Evolutionary conservation across 164 flowering plant species (phyloP).

Genomic region (Aristolochia contorta): DNA sequence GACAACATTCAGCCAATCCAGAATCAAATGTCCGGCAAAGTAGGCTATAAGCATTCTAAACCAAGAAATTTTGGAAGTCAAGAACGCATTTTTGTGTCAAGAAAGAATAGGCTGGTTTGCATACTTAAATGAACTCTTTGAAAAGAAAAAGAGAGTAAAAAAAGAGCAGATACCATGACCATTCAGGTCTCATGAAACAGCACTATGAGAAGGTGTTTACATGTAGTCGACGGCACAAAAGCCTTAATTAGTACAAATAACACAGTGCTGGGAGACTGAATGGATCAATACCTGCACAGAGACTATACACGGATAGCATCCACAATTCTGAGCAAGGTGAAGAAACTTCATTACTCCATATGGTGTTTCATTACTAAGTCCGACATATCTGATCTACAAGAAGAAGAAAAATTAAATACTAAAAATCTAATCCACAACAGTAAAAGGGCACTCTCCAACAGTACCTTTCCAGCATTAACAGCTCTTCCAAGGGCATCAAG

Average conservation of each 20-base stretch:
- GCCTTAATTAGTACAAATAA: background rate
- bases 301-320: slow-evolving; percentile 44
- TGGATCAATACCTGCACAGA: slow-evolving; percentile 60
- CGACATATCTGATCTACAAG: slow-evolving; percentile 77
- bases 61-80: slow-evolving; percentile 6
- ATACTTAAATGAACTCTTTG: background rate
- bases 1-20: slow-evolving; percentile 87
- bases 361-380: slow-evolving; percentile 85
- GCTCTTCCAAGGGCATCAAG: slow-evolving; percentile 56
- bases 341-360: slow-evolving; percentile 88
- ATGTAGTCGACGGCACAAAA: no score
- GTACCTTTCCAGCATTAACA: slow-evolving; percentile 67
- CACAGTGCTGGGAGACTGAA: background rate
- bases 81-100: background rate
- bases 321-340: slow-evolving; percentile 31
- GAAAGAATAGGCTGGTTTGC: background rate
- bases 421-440: background rate
- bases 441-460: slow-evolving; percentile 3
- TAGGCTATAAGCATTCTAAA: slow-evolving; percentile 64
- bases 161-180: background rate
- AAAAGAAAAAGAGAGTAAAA: background rate
- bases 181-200: no score
- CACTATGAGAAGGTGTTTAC: no score
- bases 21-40: slow-evolving; percentile 73
- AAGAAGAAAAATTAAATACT: slow-evolving; percentile 1